phyloP scores from a whole-genome alignment of 805 yeast species.

The Cyberlindnera japonica region DNA sequence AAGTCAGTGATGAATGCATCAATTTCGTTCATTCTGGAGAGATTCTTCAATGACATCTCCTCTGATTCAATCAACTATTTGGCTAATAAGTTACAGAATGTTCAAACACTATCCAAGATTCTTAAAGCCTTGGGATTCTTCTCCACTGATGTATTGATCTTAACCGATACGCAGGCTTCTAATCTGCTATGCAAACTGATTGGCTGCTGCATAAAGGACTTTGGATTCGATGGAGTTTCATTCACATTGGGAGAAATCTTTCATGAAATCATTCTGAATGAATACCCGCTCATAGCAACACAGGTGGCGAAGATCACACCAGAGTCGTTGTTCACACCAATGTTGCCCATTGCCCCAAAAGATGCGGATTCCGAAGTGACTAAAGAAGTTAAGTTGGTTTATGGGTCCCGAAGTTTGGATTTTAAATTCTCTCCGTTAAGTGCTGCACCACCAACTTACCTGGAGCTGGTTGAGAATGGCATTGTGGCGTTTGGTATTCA shows the following conservation, averaged over 20 bases:
- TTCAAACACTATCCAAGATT: conserved; percentile 32
- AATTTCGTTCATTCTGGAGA: conserved; percentile 58
- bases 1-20: conserved; percentile 50
- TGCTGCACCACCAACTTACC: conserved; percentile 75
- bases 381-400: conserved; percentile 45
- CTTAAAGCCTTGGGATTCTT: conserved; percentile 38
- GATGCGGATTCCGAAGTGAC: conserved; percentile 33
- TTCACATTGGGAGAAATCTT: conserved; percentile 65
- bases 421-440: conserved; percentile 62
- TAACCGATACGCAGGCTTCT: conserved; percentile 50
- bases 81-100: conserved; percentile 40
- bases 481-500: conserved; percentile 52
- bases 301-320: conserved; percentile 28
- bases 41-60: conserved; percentile 52
- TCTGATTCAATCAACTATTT: conserved; percentile 53
- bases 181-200: conserved; percentile 54
- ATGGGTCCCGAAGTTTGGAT: conserved; percentile 51
- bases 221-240: conserved; percentile 71
- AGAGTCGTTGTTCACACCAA: conserved; percentile 24
- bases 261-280: conserved; percentile 54
- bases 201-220: conserved; percentile 73
- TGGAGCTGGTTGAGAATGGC: conserved; percentile 78
- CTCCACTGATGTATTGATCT: conserved; percentile 23
- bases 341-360: conserved; percentile 33
- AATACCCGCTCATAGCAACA: conserved; percentile 62